Base-by-base conservation (phyloP, 768 basidiomycete genomes). In the Agaricus subrufescens region DNA sequence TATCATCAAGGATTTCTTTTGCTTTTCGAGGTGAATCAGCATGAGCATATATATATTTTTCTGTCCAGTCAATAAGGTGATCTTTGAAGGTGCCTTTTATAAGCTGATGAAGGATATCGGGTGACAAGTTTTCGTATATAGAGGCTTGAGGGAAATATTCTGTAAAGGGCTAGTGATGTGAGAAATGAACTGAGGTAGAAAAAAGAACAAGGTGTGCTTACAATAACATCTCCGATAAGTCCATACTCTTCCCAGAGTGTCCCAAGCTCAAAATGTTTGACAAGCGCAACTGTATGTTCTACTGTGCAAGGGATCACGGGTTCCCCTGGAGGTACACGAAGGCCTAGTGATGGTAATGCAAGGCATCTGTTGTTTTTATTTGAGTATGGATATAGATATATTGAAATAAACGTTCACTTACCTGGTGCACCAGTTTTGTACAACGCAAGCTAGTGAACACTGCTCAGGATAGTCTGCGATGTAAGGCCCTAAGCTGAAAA, bases 21-120 rank as follows among this genome's bases (percentile, higher is more conserved):
- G 31, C 45, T 12, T n/a, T 34, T 31, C 26, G 46, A 23, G 29
- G 9, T 25, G 42, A 12, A 4, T 11, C 38, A 39, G 43, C 23
- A 11, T 23, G 15, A 14, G 43, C 23, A 11, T 43, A 26, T 1
- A 78, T 51, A 51, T 74, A 76, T 5, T 68, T 58, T 1, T 54
- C 46, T 0, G 71, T 64, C 75, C 75, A 77, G 2, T 40, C 39
- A 2, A 76, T 72, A 1, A 76, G 61, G 49, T 76, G 75, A 42
- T 75, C 76, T 55, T 75, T 76, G 62, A 75, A 77, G 1, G 62
- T 67, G 3, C 73, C 72, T 54, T 74, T 74, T 56, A 75, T 73
- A 9, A 75, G 31, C 60, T 75, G 73, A 58, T 75, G 73, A 0
- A 73, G 62, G 0, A 72, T 60, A 53, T 72, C 68, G 3, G 69